These are phyloP conservation scores for Solanum rostratum DNA, from an alignment of 257 asterid species.

Conservation along the genomic window DNA sequence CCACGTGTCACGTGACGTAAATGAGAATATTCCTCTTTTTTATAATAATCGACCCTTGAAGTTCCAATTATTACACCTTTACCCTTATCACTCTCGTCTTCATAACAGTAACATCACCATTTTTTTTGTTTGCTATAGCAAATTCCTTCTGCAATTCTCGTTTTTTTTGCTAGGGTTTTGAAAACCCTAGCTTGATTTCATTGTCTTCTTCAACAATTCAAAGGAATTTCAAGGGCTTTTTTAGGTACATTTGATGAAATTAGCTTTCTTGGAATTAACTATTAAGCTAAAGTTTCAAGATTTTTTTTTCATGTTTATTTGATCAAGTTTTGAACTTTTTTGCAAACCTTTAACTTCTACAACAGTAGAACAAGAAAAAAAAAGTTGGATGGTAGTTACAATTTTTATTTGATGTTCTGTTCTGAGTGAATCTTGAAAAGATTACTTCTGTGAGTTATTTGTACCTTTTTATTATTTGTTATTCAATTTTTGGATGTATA, in stretches of 20 bases:
- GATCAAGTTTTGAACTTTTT: not conserved
- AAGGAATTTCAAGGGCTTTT: not conserved
- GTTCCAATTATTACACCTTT: not conserved
- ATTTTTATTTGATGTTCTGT: not conserved
- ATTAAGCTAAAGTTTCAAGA: not conserved
- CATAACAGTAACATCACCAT: not conserved
- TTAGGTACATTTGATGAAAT: not conserved
- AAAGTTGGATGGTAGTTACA: not conserved
- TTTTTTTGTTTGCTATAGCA: not conserved
- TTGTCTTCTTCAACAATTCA: not conserved
- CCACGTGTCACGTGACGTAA: not conserved
- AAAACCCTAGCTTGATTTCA: not conserved
- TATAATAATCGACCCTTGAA: not conserved
- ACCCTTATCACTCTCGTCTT: not conserved
- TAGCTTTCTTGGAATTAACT: not conserved
- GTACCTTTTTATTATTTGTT: not conserved
- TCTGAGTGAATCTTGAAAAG: not conserved
- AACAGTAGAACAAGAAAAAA: not conserved
- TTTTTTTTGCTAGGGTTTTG: not conserved
- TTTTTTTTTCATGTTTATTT: not conserved
- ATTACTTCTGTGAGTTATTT: not conserved
- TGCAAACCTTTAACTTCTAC: not conserved
- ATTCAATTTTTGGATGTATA: not conserved
- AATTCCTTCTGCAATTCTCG: not conserved
- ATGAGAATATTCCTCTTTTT: not conserved